Evolutionary conservation across 768 basidiomycete species (phyloP), one percentile per base, ranked within the genome.

Genomic region (Termitomyces sp.): DNA sequence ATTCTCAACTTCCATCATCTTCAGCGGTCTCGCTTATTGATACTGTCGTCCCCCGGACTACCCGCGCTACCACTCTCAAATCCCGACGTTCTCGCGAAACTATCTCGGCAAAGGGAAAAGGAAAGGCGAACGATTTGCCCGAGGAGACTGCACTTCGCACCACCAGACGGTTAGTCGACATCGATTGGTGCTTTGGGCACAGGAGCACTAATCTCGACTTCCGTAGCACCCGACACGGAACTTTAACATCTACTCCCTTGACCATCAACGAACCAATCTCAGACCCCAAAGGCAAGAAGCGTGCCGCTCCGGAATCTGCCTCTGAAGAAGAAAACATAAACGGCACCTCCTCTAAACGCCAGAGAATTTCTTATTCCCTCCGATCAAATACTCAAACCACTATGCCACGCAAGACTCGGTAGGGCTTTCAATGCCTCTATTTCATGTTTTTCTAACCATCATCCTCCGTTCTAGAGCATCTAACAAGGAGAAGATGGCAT

Each of bases 251-350:
- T 65, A 49, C 76, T 62, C 68, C 79, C 64, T 71, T 81, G 73
- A 74, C 82, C 57, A 92, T 92, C 72, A 86, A 85, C 85, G 92
- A 93, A 79, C 83, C 87, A 49, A 63, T 75, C 3, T 80, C 79
- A 67, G 90, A 92, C 74, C 72, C 73, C 63, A 95, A 95, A 74
- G 94, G 93, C 58, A 97, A 97, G 85, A 96, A 95, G 76, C 88
- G 92, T 65, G 93, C 92, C 39, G 83, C 79, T 32, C 87, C 88
- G 48, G 89, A 92, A 73, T 72, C 76, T 34, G 73, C 72, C 63
- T 83, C 84, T 44, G 88, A 88, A 72, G 85, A 88, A 69, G 88
- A 91, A 70, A 74, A 77, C 26, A 67, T 67, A 49, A 71, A 76
- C 63, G 75, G 76, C 59, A 41, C 39, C n/a, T 75, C 85, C 53